These are phyloP conservation scores for Eucalyptus grandis DNA, from an alignment of 345 rosid species.

Conservation along the genomic window DNA sequence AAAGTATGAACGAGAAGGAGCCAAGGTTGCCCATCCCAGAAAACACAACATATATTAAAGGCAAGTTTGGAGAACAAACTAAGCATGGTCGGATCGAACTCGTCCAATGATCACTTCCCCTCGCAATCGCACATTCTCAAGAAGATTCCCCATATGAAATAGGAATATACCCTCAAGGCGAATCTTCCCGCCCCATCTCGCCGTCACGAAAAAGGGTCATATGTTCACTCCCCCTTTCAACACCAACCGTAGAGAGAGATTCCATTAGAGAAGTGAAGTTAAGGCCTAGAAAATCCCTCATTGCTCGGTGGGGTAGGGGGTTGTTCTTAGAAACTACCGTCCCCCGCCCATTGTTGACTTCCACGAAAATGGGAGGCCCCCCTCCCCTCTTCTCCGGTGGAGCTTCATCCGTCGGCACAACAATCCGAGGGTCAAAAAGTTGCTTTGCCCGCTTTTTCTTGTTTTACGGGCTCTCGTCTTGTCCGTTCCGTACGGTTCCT, in stretches of 20 bases:
- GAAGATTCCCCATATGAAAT: background rate
- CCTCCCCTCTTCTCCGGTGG: background rate
- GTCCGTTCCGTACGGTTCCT: background rate
- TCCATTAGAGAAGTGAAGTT: background rate
- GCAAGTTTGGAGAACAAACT: background rate
- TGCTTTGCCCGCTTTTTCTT: background rate
- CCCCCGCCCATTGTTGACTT: background rate
- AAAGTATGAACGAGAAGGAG: too few species aligned
- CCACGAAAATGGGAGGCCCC: background rate
- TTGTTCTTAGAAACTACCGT: background rate
- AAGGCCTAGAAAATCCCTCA: background rate
- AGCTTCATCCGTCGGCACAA: background rate
- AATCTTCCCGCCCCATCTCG: background rate
- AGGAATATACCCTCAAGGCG: background rate
- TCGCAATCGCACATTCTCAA: background rate
- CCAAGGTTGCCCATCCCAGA: background rate
- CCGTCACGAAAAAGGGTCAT: background rate
- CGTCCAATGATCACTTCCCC: rapidly evolving
- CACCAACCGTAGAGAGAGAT: background rate
- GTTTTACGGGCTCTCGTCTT: background rate
- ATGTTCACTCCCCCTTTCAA: background rate
- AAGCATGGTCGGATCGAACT: background rate
- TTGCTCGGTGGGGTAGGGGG: background rate
- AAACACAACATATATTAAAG: background rate
- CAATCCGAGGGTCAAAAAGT: background rate